Percentiles rank a stretch among this genome's conserved stretches.
Conservation (phyloP, 1,139 yeast species). For the Pneumocystis canis region DNA sequence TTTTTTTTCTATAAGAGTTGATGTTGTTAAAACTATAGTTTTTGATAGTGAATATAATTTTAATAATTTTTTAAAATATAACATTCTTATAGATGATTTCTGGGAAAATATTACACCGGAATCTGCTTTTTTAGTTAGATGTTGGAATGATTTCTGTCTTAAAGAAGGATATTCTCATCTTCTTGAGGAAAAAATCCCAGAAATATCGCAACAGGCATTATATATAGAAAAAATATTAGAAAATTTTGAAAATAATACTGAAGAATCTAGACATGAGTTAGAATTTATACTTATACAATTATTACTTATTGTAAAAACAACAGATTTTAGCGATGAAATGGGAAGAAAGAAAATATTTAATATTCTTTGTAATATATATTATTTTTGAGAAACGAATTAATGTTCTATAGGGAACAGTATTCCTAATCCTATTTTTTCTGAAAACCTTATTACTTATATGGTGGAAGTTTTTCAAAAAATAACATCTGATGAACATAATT, state of each 20-base stretch:
- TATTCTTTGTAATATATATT: slow-evolving; percentile 38
- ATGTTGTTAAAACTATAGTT: slow-evolving; percentile 41
- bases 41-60: slow-evolving; percentile 29
- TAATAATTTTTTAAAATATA: slow-evolving; percentile 7
- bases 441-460: slow-evolving; percentile 40
- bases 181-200: slow-evolving; percentile 66
- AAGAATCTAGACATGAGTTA: slow-evolving; percentile 38
- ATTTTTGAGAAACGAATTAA: slow-evolving; percentile 17
- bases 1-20: slow-evolving; percentile 49
- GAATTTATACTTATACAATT: slow-evolving; percentile 70
- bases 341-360: slow-evolving; percentile 76
- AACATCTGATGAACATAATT: slow-evolving; percentile 70
- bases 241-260: slow-evolving; percentile 19
- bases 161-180: slow-evolving; percentile 29
- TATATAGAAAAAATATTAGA: slow-evolving; percentile 40
- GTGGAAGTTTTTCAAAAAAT: slow-evolving; percentile 53
- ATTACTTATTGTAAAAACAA: slow-evolving; percentile 48
- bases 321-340: slow-evolving; percentile 81
- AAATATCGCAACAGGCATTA: slow-evolving; percentile 55
- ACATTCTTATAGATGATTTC: slow-evolving; percentile 25
- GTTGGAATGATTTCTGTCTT: slow-evolving; percentile 48
- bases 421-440: slow-evolving; percentile 30
- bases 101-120: slow-evolving; percentile 68
- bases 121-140: slow-evolving; percentile 54
- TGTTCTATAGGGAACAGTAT: slow-evolving; percentile 3